A percentile compares a stretch with the other conserved stretches of the same genome.
These are phyloP conservation scores for Trichoderma koningiopsis DNA, from an alignment of 2,329 filamentous ascomycete species.

Conservation along the genomic window DNA sequence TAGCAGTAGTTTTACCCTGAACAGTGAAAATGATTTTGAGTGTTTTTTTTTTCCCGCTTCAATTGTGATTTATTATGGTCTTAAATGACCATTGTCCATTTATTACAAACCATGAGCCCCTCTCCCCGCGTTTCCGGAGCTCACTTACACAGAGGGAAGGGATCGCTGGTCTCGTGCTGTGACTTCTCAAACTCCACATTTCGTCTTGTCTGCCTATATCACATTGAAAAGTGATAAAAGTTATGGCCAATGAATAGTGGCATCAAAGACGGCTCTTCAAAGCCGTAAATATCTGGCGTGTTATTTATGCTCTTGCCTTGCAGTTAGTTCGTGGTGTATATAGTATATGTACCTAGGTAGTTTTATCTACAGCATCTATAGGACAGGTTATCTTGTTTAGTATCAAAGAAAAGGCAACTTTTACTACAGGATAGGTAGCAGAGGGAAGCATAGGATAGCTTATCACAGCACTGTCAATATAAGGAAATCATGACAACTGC, in stretches of 20 bases:
- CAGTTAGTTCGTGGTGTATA: neutral
- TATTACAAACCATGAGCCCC: neutral
- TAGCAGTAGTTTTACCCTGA: neutral
- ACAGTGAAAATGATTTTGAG: neutral
- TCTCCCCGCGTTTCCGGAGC: neutral
- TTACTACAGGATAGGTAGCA: too few species aligned
- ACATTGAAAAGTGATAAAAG: neutral
- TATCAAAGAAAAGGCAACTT: too few species aligned
- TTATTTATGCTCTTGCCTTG: neutral
- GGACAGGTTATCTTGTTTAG: too few species aligned
- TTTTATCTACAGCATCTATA: too few species aligned
- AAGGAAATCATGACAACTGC: neutral
- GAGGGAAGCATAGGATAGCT: too few species aligned
- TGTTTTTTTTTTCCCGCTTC: too few species aligned
- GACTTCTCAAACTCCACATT: neutral
- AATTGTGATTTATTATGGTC: neutral
- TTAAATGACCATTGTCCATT: neutral
- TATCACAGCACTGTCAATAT: neutral
- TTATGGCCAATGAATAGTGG: neutral
- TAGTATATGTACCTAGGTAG: too few species aligned
- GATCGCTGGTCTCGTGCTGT: slow-evolving; percentile 10
- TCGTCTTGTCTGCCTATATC: neutral
- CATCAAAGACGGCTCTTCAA: neutral
- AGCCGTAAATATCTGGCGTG: neutral
- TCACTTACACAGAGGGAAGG: slow-evolving; percentile 4